phyloP scores from a whole-genome alignment of 2,329 filamentous ascomycete genomes.

The Calonectria montana region DNA sequence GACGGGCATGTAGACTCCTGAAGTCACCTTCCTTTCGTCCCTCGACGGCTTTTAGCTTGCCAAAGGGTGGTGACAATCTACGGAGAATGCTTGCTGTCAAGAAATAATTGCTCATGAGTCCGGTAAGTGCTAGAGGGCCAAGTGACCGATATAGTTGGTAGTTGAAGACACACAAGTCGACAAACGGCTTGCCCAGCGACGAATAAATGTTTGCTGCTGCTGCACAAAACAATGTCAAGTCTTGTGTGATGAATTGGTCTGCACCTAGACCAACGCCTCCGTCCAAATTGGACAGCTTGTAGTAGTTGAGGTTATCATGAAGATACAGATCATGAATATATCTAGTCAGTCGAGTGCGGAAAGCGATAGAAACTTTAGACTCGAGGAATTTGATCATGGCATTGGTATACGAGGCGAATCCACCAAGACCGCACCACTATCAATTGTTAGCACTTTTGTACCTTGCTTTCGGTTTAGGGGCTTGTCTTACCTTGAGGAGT shows the following conservation, averaged over 20 bases:
- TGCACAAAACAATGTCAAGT: conserved; percentile 94
- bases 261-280: conserved; percentile 92
- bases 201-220: conserved; percentile 94
- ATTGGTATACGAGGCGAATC: conserved; percentile 95
- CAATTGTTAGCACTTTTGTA: conserved; percentile 9
- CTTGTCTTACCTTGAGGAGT: conserved; percentile 74
- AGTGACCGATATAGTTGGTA: conserved; percentile 95
- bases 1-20: conserved; percentile 85
- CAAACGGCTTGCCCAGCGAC: conserved; percentile 94
- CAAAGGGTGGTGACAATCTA: conserved; percentile 92
- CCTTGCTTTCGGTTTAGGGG: background rate
- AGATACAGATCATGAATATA: conserved; percentile 98
- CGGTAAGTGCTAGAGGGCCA: conserved; percentile 86
- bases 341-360: conserved; percentile 91
- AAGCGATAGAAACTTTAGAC: conserved; percentile 97
- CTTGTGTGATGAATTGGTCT: conserved; percentile 98
- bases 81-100: conserved; percentile 91
- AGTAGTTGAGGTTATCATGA: conserved; percentile 95
- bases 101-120: conserved; percentile 92
- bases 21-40: conserved; percentile 96
- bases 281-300: conserved; percentile 92
- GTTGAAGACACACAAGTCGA: conserved; percentile 98
- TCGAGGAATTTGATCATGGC: conserved; percentile 99
- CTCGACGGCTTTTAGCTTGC: conserved; percentile 95
- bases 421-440: conserved; percentile 91